phyloP scores from a whole-genome alignment of 208 protist genomes.

The Novymonas esmeraldas region DNA sequence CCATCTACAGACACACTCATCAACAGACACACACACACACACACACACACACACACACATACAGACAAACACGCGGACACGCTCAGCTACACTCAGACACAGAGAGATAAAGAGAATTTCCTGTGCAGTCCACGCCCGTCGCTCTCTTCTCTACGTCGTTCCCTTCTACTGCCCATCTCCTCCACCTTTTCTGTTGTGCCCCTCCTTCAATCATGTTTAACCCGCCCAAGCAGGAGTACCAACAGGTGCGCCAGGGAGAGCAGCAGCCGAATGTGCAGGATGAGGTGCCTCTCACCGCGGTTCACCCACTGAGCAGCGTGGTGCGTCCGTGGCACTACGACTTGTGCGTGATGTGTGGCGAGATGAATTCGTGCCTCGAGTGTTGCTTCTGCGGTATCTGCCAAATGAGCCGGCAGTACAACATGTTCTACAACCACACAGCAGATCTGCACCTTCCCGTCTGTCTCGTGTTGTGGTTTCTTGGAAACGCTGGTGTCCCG shows the following conservation, averaged over 20 bases:
- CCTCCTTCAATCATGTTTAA: not conserved
- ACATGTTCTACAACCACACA: slow-evolving; percentile 39
- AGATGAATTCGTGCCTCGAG: slow-evolving; percentile 42
- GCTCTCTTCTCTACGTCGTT: too few relatives aligned
- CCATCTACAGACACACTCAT: not conserved
- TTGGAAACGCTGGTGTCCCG: slow-evolving; percentile 5
- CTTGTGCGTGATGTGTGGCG: slow-evolving; percentile 26
- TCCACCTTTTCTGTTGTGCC: not conserved
- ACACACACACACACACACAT: too few relatives aligned
- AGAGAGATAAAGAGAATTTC: too few relatives aligned
- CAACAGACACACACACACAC: not conserved
- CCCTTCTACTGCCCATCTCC: not conserved
- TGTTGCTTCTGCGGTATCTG: slow-evolving; percentile 30
- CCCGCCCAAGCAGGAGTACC: not conserved
- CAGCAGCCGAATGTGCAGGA: not conserved
- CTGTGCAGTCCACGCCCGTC: too few relatives aligned
- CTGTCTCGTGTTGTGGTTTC: slow-evolving; percentile 2
- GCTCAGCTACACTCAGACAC: too few relatives aligned
- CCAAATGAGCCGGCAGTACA: slow-evolving; percentile 46
- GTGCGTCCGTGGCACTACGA: slow-evolving; percentile 43
- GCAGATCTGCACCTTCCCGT: slow-evolving; percentile 23
- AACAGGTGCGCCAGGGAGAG: slow-evolving; percentile 6
- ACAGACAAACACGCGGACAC: too few relatives aligned
- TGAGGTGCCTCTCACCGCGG: not conserved
- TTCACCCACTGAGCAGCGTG: not conserved